phyloP scores from a whole-genome alignment of 208 protist species.

The Leishmania turanica region DNA sequence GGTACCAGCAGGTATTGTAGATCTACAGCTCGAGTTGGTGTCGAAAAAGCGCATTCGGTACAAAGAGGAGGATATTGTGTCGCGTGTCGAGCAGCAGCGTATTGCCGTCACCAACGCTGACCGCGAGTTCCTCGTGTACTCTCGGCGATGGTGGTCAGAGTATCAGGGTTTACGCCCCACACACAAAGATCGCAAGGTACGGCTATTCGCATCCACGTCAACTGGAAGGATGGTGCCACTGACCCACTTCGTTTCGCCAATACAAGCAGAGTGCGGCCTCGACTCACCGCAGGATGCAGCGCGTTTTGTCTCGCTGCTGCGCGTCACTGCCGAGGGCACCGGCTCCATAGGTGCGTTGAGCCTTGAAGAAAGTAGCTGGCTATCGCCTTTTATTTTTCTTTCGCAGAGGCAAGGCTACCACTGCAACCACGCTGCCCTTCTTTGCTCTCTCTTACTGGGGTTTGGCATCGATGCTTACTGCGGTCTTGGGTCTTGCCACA shows the following conservation, averaged over 20 bases:
- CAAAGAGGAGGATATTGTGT: conserved; percentile 78
- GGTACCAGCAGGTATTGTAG: conserved; percentile 89
- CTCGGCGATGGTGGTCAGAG: conserved; percentile 91
- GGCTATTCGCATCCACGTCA: conserved; percentile 85
- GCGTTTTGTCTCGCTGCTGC: conserved; percentile 90
- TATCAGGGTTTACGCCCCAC: conserved; percentile 65
- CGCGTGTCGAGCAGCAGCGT: conserved; percentile 77
- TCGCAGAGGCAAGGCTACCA: conserved; percentile 80
- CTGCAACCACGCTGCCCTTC: conserved; percentile 86
- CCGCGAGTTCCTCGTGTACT: conserved; percentile 93
- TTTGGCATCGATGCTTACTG: conserved; percentile 93
- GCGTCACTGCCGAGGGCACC: conserved; percentile 44
- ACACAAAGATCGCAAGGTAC: conserved; percentile 82
- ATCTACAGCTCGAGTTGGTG: conserved; percentile 90
- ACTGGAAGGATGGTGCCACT: conserved; percentile 86
- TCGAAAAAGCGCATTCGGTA: conserved; percentile 56
- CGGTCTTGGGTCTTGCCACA: conserved; percentile 54
- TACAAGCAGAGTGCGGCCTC: conserved; percentile 74
- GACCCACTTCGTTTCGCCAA: conserved; percentile 85
- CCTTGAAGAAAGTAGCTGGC: conserved; percentile 51
- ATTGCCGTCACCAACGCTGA: conserved; percentile 87
- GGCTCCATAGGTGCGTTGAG: conserved; percentile 34
- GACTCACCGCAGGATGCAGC: conserved; percentile 81
- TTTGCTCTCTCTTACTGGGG: conserved; percentile 92
- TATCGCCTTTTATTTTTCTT: conserved; percentile 84